Base-by-base conservation (phyloP, 805 yeast genomes). In the Starmerella bombi region DNA sequence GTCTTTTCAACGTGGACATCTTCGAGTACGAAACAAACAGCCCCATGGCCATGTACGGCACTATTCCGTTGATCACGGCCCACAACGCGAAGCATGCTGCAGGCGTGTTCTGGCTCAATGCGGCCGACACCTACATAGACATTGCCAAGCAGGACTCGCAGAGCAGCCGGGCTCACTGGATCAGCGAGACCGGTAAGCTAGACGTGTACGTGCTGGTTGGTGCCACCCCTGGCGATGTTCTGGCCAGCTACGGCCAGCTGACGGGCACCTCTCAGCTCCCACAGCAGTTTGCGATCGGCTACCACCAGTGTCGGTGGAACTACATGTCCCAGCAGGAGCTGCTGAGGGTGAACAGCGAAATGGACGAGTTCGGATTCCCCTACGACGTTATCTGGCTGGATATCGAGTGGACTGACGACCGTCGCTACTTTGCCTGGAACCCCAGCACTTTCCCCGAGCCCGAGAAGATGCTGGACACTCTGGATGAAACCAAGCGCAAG, bases 301-400 rank as follows among this genome's bases (percentile, higher is more conserved):
- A 91, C 56, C 97, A 91, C 56, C 98, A 91, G 60, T 88, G 95
- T 56, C 71, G 97, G 54, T 91, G 98, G 98, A 91, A 91, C 59
- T 91, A 91, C 62, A 82, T 83, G 56, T 86, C 80, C 51, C 86
- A 82, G 55, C 67, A 68, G 9, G 98, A 91, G 59, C 88, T 91
- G 1, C 59, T 84, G n/a, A 74, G 67, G 6, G 79, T 91, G 12
- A 70, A 71, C 48, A 57, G 66, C 2, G 68, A 73, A 41, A 78
- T 91, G 70, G 97, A 88, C 58, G 65, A 70, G 44, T 57, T 72
- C 51, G 71, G 66, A 33, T 75, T 91, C 43, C 96, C 97, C 2
- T 81, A 77, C 56, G 98, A 91, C 58, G 75, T 80, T 12, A 80
- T 91, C 38, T 91, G 98, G 98, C 69, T 91, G 30, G 97, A 91